These are phyloP conservation scores for Kodamaea neixiangensis DNA, from an alignment of 805 yeast species.

Conservation along the genomic window DNA sequence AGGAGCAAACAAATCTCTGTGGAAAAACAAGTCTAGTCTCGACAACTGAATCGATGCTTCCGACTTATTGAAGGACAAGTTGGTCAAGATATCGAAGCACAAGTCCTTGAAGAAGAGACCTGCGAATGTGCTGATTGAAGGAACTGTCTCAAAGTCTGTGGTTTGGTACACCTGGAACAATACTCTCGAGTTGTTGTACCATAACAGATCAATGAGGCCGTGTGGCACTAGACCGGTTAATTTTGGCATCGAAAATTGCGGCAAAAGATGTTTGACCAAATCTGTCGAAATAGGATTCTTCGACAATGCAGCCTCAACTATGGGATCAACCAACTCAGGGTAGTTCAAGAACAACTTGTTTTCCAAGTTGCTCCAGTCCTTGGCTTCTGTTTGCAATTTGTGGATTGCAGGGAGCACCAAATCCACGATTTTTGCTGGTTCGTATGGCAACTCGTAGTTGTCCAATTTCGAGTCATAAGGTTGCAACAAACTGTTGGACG, in stretches of 20 bases:
- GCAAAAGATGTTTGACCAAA: constrained; percentile 41
- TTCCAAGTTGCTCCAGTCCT: constrained; percentile 43
- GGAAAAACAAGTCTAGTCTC: constrained; percentile 71
- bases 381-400: constrained; percentile 34
- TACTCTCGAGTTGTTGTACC: constrained; percentile 60
- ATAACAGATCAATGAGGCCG: constrained; percentile 57
- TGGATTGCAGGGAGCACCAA: constrained; percentile 53
- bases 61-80: constrained; percentile 84
- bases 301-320: constrained; percentile 32
- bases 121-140: constrained; percentile 36
- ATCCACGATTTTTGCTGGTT: constrained; percentile 48
- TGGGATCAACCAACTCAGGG: constrained; percentile 32
- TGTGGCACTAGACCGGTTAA: constrained; percentile 23
- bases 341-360: constrained; percentile 35
- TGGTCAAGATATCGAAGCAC: constrained; percentile 69
- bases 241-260: constrained; percentile 38
- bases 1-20: constrained; percentile 49
- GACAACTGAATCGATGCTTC: constrained; percentile 85
- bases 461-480: constrained; percentile 39
- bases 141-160: constrained; percentile 62
- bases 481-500: constrained; percentile 27
- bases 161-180: constrained; percentile 61
- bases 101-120: constrained; percentile 72
- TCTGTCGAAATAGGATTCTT: constrained; percentile 41
- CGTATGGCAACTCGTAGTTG: constrained; percentile 48